Evolutionary conservation across 192 early-diverging fungal genomes (phyloP), one percentile per base, ranked within the genome.

Genomic region (Dissophora globulifera): DNA sequence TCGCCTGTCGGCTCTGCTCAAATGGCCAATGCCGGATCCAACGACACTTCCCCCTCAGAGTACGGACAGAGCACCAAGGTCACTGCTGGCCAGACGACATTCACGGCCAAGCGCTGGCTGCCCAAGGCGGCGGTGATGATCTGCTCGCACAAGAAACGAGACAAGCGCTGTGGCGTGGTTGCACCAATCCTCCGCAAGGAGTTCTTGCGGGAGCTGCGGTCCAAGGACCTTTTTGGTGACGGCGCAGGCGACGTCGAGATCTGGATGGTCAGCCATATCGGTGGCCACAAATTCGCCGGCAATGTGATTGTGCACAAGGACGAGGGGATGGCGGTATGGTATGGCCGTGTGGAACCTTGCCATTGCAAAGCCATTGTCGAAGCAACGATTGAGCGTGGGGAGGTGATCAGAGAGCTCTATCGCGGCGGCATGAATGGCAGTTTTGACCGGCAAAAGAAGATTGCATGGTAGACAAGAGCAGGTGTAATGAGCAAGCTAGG

Each of bases 241-340:
- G 32, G 48, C 20, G 62, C 58, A 31, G 62, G 50, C 15, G 80
- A 82, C 55, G 59, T 74, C 4, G 75, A 82, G 32, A 68, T 88
- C 3, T 72, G 80, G 56, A 74, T 85, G 70, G 70, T 81, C 45
- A 88, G 86, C 69, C 86, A 88, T 60, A 79, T 84, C 62, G 86
- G 86, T 56, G 86, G 86, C 33, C 86, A 88, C 71, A 88, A 86
- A 67, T 86, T 83, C 70, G 86, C 86, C 8, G 86, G 86, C 2
- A 88, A 88, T 30, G 75, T 86, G 13, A 86, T 88, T 50, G 69
- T 84, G 56, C 83, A 86, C 72, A 68, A 69, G 26, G 49, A 78
- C 11, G 67, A 84, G 48, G 83, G 84, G 0, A 64, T 72, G 23
- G 83, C 84, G 15, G 67, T 88, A n/a, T 88, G 86, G 86, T 88